Conservation (phyloP, 768 basidiomycete genomes). For the Suillus sp. region DNA sequence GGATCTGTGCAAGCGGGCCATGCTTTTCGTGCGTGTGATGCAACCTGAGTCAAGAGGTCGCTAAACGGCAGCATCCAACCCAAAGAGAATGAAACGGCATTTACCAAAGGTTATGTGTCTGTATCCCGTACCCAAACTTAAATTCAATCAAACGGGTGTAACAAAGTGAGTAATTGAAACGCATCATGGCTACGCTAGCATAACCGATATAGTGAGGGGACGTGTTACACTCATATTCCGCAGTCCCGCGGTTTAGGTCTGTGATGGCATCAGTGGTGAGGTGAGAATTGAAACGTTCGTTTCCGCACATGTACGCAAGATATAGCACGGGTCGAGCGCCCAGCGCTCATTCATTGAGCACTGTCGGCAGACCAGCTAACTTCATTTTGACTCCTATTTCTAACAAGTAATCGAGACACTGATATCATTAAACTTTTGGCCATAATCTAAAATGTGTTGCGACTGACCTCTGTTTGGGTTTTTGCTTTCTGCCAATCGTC, state of each 20-base stretch:
- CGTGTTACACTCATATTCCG: not conserved
- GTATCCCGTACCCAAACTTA: not conserved
- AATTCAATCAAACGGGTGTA: not conserved
- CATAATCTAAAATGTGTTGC: not conserved
- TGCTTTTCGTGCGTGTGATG: not conserved
- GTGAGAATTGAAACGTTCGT: not conserved
- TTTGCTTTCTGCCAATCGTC: slow-evolving; percentile 87
- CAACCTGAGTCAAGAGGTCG: not conserved
- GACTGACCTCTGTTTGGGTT: slow-evolving; percentile 74
- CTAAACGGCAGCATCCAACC: no score
- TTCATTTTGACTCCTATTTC: slow-evolving; percentile 88
- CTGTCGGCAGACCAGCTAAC: slow-evolving; percentile 57
- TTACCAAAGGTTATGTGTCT: not conserved
- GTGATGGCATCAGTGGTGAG: not conserved
- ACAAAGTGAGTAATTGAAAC: not conserved
- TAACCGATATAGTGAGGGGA: not conserved
- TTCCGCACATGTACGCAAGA: not conserved
- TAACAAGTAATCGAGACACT: slow-evolving; percentile 91
- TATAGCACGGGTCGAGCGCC: not conserved
- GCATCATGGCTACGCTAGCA: not conserved
- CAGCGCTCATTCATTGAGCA: slow-evolving; percentile 29
- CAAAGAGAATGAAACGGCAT: not conserved
- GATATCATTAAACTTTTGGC: slow-evolving; percentile 17
- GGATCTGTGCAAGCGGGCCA: not conserved
- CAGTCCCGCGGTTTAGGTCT: not conserved